Evolutionary conservation across 805 yeast species (phyloP), one percentile per base, ranked within the genome.

Genomic region (Hyphopichia homilentoma): DNA sequence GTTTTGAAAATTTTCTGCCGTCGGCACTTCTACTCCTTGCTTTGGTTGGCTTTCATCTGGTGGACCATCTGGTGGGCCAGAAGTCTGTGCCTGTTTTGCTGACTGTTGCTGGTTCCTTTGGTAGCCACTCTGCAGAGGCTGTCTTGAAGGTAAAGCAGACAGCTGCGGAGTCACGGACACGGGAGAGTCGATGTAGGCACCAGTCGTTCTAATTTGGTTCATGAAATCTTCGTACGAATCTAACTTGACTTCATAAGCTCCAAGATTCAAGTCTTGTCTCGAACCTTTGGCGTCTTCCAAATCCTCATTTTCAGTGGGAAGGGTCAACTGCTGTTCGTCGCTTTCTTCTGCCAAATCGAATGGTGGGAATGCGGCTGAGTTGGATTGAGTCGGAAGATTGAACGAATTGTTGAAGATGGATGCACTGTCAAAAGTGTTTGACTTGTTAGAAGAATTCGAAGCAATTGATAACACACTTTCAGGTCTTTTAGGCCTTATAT

Each of bases 381-480:
- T 27, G 7, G 20, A 18, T 16, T 17, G 13, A 4, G 8, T 27
- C 13, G 13, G 8, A 8, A 27, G 20, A 18, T 18, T 27, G 12
- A 27, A 12, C 12, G 13, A 14, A 6, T 16, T 13, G 13, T 18
- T 27, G 6, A 9, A 16, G 4, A 14, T 15, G 13, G 18, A 15
- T n/a, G 20, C 2, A 18, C 12, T 17, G 3, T 21, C 12, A 18
- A 15, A 18, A 18, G 12, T 7, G 6, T 8, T n/a, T n/a, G 11
- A 18, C 7, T 8, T 19, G 17, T n/a, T 27, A 3, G 69, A 62
- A 6, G 66, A 57, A 31, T 57, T 61, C 1, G 69, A 65, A 6
- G 67, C 50, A 4, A 63, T 44, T 6, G 70, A 64, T 33, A 65
- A 38, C 14, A 59, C 68, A 35, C 68, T 60, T 38, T 64, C 68